Conservation (phyloP, 2,329 filamentous ascomycete species). For the Paramyrothecium sp. region DNA sequence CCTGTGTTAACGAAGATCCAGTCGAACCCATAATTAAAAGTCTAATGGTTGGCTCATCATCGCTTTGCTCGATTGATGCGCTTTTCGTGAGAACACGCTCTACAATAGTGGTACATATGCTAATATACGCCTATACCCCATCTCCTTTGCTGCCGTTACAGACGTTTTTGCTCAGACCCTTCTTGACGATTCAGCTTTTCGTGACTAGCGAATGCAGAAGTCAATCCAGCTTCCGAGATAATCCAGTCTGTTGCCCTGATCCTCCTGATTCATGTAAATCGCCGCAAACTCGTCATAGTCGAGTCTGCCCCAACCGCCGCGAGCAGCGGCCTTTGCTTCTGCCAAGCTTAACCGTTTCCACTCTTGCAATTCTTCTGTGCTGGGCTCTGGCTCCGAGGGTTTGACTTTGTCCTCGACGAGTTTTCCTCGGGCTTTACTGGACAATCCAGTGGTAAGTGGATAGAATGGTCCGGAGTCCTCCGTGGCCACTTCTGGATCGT, state of each 20-base stretch:
- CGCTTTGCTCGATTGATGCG: background rate
- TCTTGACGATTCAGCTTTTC: background rate
- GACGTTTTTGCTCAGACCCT: background rate
- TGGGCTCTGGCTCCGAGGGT: slow-evolving; percentile 15
- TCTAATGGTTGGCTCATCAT: background rate
- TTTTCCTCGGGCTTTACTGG: slow-evolving; percentile 10
- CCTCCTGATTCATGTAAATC: slow-evolving; percentile 68
- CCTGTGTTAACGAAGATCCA: too few species aligned
- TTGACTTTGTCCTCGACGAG: slow-evolving; percentile 1
- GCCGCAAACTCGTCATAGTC: slow-evolving; percentile 77
- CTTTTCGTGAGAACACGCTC: background rate
- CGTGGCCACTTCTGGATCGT: slow-evolving; percentile 16
- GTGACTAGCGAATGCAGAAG: slow-evolving; percentile 61
- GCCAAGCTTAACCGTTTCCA: slow-evolving; percentile 61
- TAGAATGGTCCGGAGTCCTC: slow-evolving; percentile 14
- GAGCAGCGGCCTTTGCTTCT: slow-evolving; percentile 65
- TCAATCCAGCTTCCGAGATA: slow-evolving; percentile 93
- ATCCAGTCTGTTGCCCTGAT: slow-evolving; percentile 63
- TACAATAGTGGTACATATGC: background rate
- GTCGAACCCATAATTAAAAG: background rate
- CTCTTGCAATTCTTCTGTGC: slow-evolving; percentile 33
- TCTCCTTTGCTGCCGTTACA: background rate
- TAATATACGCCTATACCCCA: slow-evolving; percentile 2
- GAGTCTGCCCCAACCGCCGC: slow-evolving; percentile 79
- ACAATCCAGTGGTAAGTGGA: slow-evolving; percentile 13